Base-by-base conservation (phyloP, 2,329 filamentous ascomycete genomes). In the Verticillium alfalfae region DNA sequence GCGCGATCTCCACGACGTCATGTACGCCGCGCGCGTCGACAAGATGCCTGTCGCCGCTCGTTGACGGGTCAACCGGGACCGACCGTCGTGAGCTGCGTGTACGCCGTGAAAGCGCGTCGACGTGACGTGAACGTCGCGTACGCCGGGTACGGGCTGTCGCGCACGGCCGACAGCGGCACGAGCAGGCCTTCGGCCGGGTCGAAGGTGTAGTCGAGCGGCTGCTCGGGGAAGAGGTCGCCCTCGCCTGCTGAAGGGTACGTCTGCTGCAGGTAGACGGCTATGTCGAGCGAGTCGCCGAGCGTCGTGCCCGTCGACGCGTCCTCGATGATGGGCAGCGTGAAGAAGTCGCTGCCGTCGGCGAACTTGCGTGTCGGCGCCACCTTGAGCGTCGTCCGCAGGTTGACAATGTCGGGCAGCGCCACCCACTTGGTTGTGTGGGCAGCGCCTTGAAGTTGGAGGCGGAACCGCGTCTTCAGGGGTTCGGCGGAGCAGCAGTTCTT, bases 261-360 rank as follows among this genome's bases (percentile, higher is more conserved):
- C 1, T 78, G 72, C 31, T 88, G 79, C 2, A 89, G 76, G 66
- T 88, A 83, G 34, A 81, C 71, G 7, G 87, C 87, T 63, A 89
- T 89, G 59, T 89, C 87, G 67, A 88, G 87, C 2, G 85, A 85
- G 72, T 90, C 87, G 5, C 87, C 87, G 2, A 88, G 61, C 0
- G 76, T 58, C 0, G 71, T 62, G 5, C 67, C 68, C 0, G 78
- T 81, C 18, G 67, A 61, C 0, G 75, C 69, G 58, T 88, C 83
- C 1, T 74, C 66, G 26, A 89, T 70, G 52, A 88, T 77, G 1
- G 87, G 87, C 0, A 89, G 78, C 2, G 87, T 90, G 71, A 79
- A 78, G 73, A 79, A 89, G 67, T 86, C 82, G 38, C 72, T 75
- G 52, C 85, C 85, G 66, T 88, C 81, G 64, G 76, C 76, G 61